These are phyloP conservation scores for Aspergillus sp. DNA, from an alignment of 2,329 filamentous ascomycete species.

Conservation along the genomic window DNA sequence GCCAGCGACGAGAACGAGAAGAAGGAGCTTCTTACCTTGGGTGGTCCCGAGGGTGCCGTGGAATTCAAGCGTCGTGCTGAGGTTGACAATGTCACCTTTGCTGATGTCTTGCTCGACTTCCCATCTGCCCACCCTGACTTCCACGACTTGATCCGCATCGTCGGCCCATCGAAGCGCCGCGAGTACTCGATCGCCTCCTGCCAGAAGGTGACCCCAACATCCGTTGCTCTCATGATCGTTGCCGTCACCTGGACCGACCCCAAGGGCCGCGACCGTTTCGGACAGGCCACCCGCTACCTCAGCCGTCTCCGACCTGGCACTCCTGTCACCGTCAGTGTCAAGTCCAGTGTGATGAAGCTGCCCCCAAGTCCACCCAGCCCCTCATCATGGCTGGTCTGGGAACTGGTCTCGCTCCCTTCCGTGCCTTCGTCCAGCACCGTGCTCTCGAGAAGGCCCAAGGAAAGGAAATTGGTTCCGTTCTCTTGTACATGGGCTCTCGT, in stretches of 20 bases:
- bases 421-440: constrained; percentile 95
- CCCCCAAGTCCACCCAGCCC: constrained; percentile 79
- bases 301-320: constrained; percentile 69
- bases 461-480: constrained; percentile 86
- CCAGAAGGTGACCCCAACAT: constrained; percentile 85
- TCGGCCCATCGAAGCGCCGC: constrained; percentile 87
- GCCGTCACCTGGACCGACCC: constrained; percentile 94
- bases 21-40: constrained; percentile 71
- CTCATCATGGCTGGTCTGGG: constrained; percentile 99
- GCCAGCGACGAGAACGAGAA: constrained; percentile 78
- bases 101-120: constrained; percentile 86
- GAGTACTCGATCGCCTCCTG: constrained; percentile 99
- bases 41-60: constrained; percentile 70
- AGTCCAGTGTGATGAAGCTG: constrained; percentile 99
- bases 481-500: constrained; percentile 93
- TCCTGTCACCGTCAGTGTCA: constrained; percentile 85
- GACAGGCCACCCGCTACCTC: constrained; percentile 89
- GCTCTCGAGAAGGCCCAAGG: constrained; percentile 97
- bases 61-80: constrained; percentile 92
- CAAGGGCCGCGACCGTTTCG: constrained; percentile 80
- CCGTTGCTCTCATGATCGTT: constrained; percentile 93
- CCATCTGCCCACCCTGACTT: constrained; percentile 81
- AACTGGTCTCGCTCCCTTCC: constrained; percentile 97
- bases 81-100: constrained; percentile 85
- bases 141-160: constrained; percentile 81